Percentiles rank a stretch among this genome's conserved stretches.
Conservation (phyloP, 2,329 filamentous ascomycete genomes). For the Hypoxylon sp. region DNA sequence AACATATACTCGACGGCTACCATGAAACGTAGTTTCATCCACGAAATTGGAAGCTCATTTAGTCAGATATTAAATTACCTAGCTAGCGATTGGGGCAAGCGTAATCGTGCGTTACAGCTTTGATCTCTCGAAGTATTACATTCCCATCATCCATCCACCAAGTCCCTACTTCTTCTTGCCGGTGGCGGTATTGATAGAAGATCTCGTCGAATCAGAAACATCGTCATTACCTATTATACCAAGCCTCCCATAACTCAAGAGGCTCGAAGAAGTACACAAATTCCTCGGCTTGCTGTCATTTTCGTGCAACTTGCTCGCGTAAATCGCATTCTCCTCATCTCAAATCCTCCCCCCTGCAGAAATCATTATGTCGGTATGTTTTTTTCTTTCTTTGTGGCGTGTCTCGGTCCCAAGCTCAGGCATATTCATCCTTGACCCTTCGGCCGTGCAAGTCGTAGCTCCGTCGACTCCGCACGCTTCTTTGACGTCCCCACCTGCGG, state of each 20-base stretch:
- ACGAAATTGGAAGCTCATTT: neutral
- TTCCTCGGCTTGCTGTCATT: constrained; percentile 7
- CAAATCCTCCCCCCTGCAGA: neutral
- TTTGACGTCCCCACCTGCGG: constrained; percentile 64
- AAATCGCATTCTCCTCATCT: constrained; percentile 1
- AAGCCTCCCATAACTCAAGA: neutral
- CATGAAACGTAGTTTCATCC: too few species aligned
- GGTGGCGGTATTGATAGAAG: constrained; percentile 1
- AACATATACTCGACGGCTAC: too few species aligned
- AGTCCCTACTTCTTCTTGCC: neutral
- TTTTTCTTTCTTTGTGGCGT: neutral
- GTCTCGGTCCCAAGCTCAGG: constrained; percentile 57
- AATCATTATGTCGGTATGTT: constrained; percentile 3
- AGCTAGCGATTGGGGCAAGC: neutral
- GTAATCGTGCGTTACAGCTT: neutral
- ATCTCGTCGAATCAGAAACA: constrained; percentile 9
- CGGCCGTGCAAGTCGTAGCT: constrained; percentile 67
- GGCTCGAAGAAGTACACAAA: neutral
- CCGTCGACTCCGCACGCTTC: constrained; percentile 67
- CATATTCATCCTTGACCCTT: constrained; percentile 78
- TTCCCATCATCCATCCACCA: neutral
- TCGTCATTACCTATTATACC: constrained; percentile 19
- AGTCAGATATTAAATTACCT: neutral
- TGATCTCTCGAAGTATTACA: constrained; percentile 8
- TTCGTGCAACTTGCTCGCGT: constrained; percentile 3